Conservation (phyloP, 2,329 filamentous ascomycete genomes). For the Myriosclerotinia scirpicola region DNA sequence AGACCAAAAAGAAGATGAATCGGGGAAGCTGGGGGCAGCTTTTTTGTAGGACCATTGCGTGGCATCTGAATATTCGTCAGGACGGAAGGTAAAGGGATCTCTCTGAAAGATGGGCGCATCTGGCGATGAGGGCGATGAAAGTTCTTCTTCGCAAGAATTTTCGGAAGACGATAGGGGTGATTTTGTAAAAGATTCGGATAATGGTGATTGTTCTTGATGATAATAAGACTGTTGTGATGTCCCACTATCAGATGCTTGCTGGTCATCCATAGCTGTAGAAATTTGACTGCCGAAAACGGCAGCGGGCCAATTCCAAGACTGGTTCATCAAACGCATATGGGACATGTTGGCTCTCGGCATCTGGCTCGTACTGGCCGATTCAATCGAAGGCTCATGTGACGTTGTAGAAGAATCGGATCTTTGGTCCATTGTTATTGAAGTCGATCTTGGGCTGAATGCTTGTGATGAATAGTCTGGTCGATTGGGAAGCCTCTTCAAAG, state of each 20-base stretch:
- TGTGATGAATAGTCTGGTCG: not conserved
- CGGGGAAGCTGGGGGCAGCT: too few species aligned
- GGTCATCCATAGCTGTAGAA: not conserved
- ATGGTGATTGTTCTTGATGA: not conserved
- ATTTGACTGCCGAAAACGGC: not conserved
- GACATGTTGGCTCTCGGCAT: not conserved
- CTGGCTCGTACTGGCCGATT: not conserved
- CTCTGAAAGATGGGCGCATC: not conserved
- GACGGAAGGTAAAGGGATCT: not conserved
- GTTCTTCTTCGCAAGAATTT: not conserved
- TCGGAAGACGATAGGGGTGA: slow-evolving; percentile 7
- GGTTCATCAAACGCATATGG: not conserved
- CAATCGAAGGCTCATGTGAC: not conserved
- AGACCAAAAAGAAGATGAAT: too few species aligned
- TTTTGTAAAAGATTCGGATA: slow-evolving; percentile 4
- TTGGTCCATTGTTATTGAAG: not conserved
- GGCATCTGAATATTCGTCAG: not conserved
- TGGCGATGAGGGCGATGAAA: not conserved
- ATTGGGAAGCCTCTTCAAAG: not conserved
- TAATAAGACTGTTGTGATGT: not conserved
- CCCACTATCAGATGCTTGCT: not conserved
- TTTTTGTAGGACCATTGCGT: too few species aligned
- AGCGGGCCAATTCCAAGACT: not conserved
- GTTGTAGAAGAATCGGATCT: not conserved
- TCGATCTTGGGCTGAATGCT: not conserved